Base-by-base conservation (phyloP, 2,329 filamentous ascomycete species). In the Zymoseptoria ardabiliae region DNA sequence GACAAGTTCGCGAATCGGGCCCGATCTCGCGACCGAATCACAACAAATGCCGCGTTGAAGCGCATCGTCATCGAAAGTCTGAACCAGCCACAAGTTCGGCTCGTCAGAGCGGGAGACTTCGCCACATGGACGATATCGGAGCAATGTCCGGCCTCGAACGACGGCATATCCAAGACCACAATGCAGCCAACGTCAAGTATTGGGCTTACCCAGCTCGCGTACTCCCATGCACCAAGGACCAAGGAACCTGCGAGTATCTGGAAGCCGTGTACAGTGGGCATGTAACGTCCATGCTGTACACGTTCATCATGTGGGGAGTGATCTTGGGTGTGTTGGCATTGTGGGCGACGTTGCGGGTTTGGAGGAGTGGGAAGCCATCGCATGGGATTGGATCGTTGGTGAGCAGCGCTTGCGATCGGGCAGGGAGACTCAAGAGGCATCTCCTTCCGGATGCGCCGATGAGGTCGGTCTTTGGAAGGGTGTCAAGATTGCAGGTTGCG, bases 401-500 rank as follows among this genome's bases (percentile, higher is more conserved):
- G 30, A 65, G 66, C 48, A 56, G 57, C 6, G 9, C 65, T 7
- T 63, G 59, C n/a, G 54, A 63, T 22, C 57, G 49, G 45, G n/a
- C 57, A 9, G 48, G 19, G 11, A 23, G 25, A 11, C 48, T 59
- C 30, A 61, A 59, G 28, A 55, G 59, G 19, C 49, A 53, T 65
- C 76, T 91, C 2, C 80, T 91, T 1, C 83, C 84, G 0, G 86
- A 89, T 65, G 78, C 80, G 2, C 72, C 80, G 2, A 75, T 79
- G 19, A 66, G 61, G 48, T 63, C 72, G 20, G 66, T 90, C 56
- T 90, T 91, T 64, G 87, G 88, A 25, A 79, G 83, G 61, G 85
- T 85, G 1, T 89, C 86, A 0, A 80, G 87, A 20, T 77, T 90
- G 6, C 88, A 91, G 69, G 79, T 91, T 3, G 66, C 84, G 21